phyloP scores from a whole-genome alignment of 768 basidiomycete genomes.

The Lanmaoa pseudosensibilis region DNA sequence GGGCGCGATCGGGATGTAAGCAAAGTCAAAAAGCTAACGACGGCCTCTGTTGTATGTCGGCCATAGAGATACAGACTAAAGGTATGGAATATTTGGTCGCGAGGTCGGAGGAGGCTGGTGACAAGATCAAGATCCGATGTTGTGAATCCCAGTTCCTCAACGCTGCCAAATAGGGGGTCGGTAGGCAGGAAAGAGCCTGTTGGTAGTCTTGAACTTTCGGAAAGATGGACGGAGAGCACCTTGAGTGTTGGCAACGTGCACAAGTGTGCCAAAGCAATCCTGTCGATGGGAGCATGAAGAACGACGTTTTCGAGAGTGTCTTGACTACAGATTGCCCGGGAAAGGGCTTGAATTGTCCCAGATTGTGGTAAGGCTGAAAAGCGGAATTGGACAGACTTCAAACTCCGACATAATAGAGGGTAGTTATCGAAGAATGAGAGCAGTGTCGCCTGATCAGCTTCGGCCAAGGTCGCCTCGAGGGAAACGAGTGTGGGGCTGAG shows the following conservation, averaged over 20 bases:
- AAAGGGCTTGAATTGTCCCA: constrained; percentile 1
- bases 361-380: background rate
- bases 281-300: background rate
- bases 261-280: constrained; percentile 2
- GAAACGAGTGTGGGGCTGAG: constrained; percentile 13
- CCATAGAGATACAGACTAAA: background rate
- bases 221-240: background rate
- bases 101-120: constrained; percentile 7
- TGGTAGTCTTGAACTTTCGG: background rate
- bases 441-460: constrained; percentile 3
- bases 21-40: background rate
- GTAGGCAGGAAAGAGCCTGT: background rate
- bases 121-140: constrained; percentile 7
- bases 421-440: constrained; percentile 13
- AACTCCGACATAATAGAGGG: background rate
- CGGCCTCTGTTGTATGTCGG: background rate
- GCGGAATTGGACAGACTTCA: constrained; percentile 2
- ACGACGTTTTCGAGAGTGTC: background rate
- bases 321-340: constrained; percentile 2
- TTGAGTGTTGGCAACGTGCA: constrained; percentile 9
- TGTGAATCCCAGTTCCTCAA: background rate
- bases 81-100: constrained; percentile 3
- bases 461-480: background rate
- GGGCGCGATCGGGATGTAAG: constrained; percentile 1
- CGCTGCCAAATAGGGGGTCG: background rate